Evolutionary conservation across 2,329 filamentous ascomycete genomes (phyloP), one percentile per base, ranked within the genome.

Genomic region (Chaetomiaceae sp.): DNA sequence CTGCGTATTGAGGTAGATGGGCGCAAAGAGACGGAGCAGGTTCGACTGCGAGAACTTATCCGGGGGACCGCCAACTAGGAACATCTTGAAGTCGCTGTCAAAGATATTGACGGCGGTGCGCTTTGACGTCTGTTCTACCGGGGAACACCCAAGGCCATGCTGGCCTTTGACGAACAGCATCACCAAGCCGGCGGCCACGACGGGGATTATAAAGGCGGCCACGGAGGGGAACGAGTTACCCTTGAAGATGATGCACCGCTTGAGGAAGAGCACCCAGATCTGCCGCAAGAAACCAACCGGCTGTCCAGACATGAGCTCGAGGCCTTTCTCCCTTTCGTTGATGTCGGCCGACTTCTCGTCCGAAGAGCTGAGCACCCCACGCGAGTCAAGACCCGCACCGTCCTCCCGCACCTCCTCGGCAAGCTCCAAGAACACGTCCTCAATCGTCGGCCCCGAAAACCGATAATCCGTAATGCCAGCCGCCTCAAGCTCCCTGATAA

Each of bases 391-490:
- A 2, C n/a, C 42, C 2, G 48, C 48, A 23, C 46, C 55, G 58
- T 86, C 80, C 5, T 76, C 77, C 52, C 76, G 78, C 54, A 90
- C 79, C 66, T 96, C 90, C 64, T 92, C 88, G 0, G 90, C 89
- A 34, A 96, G 77, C 59, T 89, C 85, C 21, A 96, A 72, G 68
- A 96, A 96, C 0, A 96, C 90, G 61, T 96, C 90, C 66, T 96
- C 92, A 36, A 96, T 90, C 0, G 89, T 95, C 0, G 91, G 92
- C 0, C 90, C 90, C 14, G 87, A 87, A 60, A 96, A 87, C 53
- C 90, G 85, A 66, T 95, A 96, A 53, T 95, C 87, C 14, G 76
- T 75, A 36, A 95, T 77, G 0, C 82, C 82, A 1, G 77, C 73
- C 1, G 75, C 70, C 65, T 95, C 87, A 1, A 96, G 75, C 9